Conservation (phyloP, 345 rosid genomes). For the Gossypium stocksii region DNA sequence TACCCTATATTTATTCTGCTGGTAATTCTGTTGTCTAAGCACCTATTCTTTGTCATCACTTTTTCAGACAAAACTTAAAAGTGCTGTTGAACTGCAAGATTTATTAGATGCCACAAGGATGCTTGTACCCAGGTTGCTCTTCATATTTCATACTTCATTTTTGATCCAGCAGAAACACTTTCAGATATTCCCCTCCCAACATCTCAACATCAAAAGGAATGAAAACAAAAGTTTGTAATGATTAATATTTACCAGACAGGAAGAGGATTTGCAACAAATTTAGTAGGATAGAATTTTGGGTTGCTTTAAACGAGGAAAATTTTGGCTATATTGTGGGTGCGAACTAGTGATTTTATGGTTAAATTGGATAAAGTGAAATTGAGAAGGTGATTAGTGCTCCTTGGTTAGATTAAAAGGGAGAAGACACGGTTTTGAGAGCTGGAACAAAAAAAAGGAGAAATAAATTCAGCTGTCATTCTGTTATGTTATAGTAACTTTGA, state of each 20-base stretch:
- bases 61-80: conserved; percentile 94
- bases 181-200: neutral
- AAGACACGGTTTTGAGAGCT: neutral
- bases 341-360: neutral
- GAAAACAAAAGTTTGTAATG: neutral
- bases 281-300: neutral
- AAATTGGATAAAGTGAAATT: neutral
- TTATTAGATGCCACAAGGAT: conserved; percentile 94
- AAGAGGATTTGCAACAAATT: neutral
- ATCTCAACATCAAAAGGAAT: neutral
- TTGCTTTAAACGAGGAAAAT: neutral
- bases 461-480: neutral
- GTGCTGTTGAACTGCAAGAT: conserved; percentile 96
- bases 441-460: neutral
- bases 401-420: neutral
- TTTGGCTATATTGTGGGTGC: neutral
- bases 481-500: neutral
- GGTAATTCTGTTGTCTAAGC: conserved; percentile 1
- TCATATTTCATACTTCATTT: neutral
- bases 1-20: neutral
- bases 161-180: conserved; percentile 12
- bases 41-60: conserved; percentile 13
- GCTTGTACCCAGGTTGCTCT: conserved; percentile 81
- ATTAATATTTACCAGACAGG: neutral
- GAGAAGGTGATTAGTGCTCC: neutral